Base-by-base conservation (phyloP, 163 green algal genomes). In the Scenedesmus sp. region DNA sequence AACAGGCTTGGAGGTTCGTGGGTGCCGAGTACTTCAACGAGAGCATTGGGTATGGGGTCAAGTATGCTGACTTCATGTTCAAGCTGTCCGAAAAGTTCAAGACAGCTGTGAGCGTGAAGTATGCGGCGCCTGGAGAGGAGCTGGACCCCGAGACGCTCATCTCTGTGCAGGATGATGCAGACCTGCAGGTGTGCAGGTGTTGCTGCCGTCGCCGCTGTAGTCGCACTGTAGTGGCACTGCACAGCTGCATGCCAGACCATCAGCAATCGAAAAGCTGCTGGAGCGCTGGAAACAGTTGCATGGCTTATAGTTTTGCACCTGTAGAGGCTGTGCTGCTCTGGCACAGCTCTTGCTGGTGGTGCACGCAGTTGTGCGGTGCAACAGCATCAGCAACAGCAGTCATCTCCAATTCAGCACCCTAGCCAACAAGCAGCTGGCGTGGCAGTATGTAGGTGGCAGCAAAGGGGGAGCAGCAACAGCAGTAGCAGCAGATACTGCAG, bases 81-180 rank as follows among this genome's bases (percentile, higher is more conserved):
- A 91, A 91, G 53, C 89, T 96, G 70, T 85, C 51, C 18, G 94
- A 96, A 46, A 96, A 96, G 93, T 92, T 95, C 79, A 92, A 94
- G 46, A 92, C 89, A 73, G 94, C 93, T 12, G 92, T 96, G 20
- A 90, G 73, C 33, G 86, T 96, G 2, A 95, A 95, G 88, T 96
- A 95, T 76, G 83, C 88, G 68, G 91, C 93, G 12, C 94, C 94
- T 3, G 94, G 94, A 18, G 94, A 96, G 53, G 91, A 94, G 42
- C 91, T 96, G 53, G 94, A 95, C 80, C 94, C 94, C 0, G 92
- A 95, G 76, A 59, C 56, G 1, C 93, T 96, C 33, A 96, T 96
- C 81, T 93, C 84, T 15, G 92, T 96, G 7, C 79, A 89, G 42
- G 94, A 96, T 87, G 93, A 96, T 83, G 89, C 76, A 53, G 93